These are phyloP conservation scores for Malassezia arunalokei DNA, from an alignment of 1,284 basidiomycete genomes.

Conservation along the genomic window DNA sequence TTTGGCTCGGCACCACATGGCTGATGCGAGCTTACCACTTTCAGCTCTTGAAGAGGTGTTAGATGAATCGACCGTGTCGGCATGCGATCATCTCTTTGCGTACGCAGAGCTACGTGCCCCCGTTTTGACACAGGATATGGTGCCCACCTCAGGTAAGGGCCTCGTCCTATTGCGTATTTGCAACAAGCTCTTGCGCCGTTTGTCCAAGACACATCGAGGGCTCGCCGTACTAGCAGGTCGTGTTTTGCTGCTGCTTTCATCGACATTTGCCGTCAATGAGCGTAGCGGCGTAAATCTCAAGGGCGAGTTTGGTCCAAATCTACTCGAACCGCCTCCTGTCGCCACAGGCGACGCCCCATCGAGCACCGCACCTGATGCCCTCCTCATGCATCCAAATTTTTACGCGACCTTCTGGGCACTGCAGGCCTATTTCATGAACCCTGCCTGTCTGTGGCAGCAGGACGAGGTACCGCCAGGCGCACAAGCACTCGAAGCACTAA, in stretches of 20 bases:
- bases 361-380: slow-evolving; percentile 1
- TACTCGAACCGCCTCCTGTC: background rate
- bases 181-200: slow-evolving; percentile 69
- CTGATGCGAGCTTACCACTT: slow-evolving; percentile 25
- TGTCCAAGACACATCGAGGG: slow-evolving; percentile 67
- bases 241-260: slow-evolving; percentile 70
- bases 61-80: slow-evolving; percentile 23
- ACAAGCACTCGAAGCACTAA: background rate
- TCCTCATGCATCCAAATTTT: slow-evolving; percentile 20
- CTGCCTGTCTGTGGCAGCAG: slow-evolving; percentile 20
- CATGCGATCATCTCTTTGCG: slow-evolving; percentile 26
- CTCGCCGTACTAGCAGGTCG: slow-evolving; percentile 71
- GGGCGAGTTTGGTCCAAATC: slow-evolving; percentile 53
- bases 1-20: slow-evolving; percentile 17
- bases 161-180: slow-evolving; percentile 67
- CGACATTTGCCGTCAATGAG: slow-evolving; percentile 73
- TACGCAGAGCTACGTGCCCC: slow-evolving; percentile 29
- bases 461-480: background rate
- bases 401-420: slow-evolving; percentile 38
- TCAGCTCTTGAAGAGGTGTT: slow-evolving; percentile 29
- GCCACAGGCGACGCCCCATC: background rate
- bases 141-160: slow-evolving; percentile 72
- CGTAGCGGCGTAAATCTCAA: slow-evolving; percentile 77
- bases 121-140: slow-evolving; percentile 50
- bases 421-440: slow-evolving; percentile 36